Percentiles rank a stretch among this genome's conserved stretches.
Evolutionary conservation across 495 filamentous ascomycete species (phyloP).

Genomic region (Daldinia childiae): DNA sequence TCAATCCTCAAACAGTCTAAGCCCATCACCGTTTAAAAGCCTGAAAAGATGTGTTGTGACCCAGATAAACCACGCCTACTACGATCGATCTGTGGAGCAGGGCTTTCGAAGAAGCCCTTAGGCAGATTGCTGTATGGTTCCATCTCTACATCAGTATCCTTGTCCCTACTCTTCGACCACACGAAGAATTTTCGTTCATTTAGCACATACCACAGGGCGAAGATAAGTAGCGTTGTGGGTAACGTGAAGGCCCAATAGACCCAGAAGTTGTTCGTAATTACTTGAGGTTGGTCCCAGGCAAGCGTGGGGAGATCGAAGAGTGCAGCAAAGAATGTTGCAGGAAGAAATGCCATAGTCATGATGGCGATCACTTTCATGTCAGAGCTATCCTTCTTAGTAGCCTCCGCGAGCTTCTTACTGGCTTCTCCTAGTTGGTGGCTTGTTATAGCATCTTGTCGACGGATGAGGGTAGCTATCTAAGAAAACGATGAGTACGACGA

Average conservation of each 20-base stretch:
- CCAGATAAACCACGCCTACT: too few relatives aligned
- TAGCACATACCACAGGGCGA: conserved; percentile 16
- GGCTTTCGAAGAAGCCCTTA: not conserved
- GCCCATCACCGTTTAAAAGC: too few relatives aligned
- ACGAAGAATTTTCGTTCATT: conserved; percentile 8
- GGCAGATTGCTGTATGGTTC: not conserved
- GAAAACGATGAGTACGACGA: not conserved
- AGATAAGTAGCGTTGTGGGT: conserved; percentile 7
- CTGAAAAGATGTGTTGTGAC: too few relatives aligned
- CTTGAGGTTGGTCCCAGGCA: conserved; percentile 8
- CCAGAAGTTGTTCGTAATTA: conserved; percentile 11
- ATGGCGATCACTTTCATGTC: conserved; percentile 46
- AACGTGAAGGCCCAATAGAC: conserved; percentile 14
- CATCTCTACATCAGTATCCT: not conserved
- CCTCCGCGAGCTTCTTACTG: conserved; percentile 24
- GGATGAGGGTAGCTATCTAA: conserved; percentile 7
- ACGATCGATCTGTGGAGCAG: too few relatives aligned
- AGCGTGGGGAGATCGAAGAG: conserved; percentile 21
- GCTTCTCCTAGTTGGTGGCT: conserved; percentile 1
- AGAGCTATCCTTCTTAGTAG: conserved; percentile 39
- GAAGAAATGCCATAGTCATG: conserved; percentile 46
- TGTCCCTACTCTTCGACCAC: not conserved
- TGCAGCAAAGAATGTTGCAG: conserved; percentile 40
- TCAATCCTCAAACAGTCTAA: too few relatives aligned
- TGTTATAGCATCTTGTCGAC: not conserved